A percentile compares a stretch with the other conserved stretches of the same genome.
These are phyloP conservation scores for Malus domestica DNA, from an alignment of 306 rosid genomes.

Conservation along the genomic window DNA sequence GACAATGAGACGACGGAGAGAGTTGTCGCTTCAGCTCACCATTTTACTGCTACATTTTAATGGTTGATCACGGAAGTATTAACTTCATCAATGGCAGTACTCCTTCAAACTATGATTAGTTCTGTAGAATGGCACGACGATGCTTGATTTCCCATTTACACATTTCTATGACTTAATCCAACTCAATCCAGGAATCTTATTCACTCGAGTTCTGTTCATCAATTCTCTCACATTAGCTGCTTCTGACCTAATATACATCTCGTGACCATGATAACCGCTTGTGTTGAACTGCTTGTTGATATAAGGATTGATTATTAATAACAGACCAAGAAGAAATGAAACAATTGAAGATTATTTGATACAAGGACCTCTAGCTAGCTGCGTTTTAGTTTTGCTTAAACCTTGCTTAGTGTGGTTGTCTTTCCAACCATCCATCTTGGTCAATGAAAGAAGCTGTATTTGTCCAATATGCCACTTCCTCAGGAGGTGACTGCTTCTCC, in stretches of 20 bases:
- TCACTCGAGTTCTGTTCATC: conserved; percentile 33
- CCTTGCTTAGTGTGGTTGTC: neutral
- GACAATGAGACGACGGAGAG: neutral
- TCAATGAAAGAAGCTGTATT: conserved; percentile 1
- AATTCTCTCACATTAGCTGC: conserved; percentile 54
- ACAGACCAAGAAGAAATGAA: too few relatives aligned
- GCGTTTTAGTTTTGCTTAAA: too few relatives aligned
- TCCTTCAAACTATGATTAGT: neutral
- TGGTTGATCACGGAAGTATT: neutral
- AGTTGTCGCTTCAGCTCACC: neutral
- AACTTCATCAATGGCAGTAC: neutral
- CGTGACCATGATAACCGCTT: too few relatives aligned
- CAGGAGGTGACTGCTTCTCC: conserved; percentile 1
- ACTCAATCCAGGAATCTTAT: conserved; percentile 65
- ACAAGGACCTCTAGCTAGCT: too few relatives aligned
- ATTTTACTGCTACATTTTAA: neutral
- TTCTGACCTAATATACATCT: conserved; percentile 17
- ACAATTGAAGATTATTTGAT: too few relatives aligned
- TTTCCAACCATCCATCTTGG: conserved; percentile 17
- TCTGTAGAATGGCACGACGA: too few relatives aligned
- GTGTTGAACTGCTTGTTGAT: too few relatives aligned
- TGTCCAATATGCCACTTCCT: neutral
- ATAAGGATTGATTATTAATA: too few relatives aligned
- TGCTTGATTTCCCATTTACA: neutral
- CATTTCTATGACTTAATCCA: conserved; percentile 34